Conservation (phyloP, 768 basidiomycete genomes). For the Mrakia hoshinonis region DNA sequence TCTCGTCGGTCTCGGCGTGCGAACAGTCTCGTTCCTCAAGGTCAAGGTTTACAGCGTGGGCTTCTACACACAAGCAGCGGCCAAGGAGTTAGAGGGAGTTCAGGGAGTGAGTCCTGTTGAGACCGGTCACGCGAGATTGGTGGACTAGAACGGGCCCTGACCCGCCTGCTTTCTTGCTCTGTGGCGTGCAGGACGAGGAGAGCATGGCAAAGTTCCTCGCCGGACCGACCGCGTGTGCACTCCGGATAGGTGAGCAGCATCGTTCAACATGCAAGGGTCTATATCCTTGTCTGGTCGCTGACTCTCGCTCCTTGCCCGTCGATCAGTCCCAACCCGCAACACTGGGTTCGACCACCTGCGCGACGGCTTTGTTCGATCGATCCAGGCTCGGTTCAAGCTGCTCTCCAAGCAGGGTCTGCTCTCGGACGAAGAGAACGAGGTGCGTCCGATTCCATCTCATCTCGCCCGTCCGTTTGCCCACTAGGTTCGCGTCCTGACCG, state of each 20-base stretch:
- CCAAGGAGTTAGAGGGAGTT: constrained; percentile 12
- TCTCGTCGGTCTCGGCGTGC: constrained; percentile 73
- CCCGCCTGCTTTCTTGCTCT: background rate
- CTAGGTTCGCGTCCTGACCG: constrained; percentile 59
- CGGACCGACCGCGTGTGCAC: constrained; percentile 57
- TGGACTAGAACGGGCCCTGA: background rate
- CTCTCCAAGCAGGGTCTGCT: constrained; percentile 51
- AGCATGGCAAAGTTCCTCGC: constrained; percentile 43
- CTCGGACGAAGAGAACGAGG: constrained; percentile 52
- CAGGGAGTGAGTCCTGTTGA: background rate
- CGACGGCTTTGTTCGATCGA: constrained; percentile 70
- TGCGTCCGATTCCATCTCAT: constrained; percentile 25
- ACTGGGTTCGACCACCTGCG: constrained; percentile 72
- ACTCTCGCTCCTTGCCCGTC: background rate
- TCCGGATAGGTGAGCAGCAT: constrained; percentile 60
- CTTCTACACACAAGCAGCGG: constrained; percentile 51
- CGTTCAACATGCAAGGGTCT: background rate
- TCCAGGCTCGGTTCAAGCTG: constrained; percentile 54
- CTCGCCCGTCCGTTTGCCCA: constrained; percentile 42
- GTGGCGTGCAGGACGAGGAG: background rate
- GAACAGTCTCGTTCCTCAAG: constrained; percentile 78
- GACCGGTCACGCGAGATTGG: background rate
- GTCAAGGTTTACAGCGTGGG: constrained; percentile 83
- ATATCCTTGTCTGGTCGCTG: background rate
- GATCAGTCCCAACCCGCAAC: constrained; percentile 64